Evolutionary conservation across 1,284 basidiomycete species (phyloP).

Genomic region (Papiliotrema laurentii): DNA sequence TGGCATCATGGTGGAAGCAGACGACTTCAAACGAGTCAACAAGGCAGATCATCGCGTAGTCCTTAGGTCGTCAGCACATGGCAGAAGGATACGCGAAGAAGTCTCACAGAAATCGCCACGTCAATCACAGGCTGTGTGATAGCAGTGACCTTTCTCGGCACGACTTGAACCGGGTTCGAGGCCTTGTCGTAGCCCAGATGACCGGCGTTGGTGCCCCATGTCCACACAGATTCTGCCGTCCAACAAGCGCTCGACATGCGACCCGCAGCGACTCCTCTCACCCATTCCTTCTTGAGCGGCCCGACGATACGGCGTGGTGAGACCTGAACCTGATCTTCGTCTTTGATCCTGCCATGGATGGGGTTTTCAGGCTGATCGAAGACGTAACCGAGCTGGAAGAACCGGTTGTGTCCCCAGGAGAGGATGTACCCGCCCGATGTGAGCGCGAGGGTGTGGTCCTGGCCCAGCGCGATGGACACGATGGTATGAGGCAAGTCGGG

Average conservation of each 20-base stretch:
- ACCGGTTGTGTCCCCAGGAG: conserved; percentile 87
- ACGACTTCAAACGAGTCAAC: conserved; percentile 71
- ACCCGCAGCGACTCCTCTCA: conserved; percentile 80
- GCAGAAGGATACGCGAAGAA: conserved; percentile 1
- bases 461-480: conserved; percentile 71
- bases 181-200: conserved; percentile 80
- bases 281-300: conserved; percentile 70
- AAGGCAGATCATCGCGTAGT: conserved; percentile 76
- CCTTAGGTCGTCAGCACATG: conserved; percentile 52
- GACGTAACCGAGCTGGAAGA: conserved; percentile 81
- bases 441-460: conserved; percentile 88
- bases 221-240: conserved; percentile 77
- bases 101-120: conserved; percentile 65
- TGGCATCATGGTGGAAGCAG: conserved; percentile 72
- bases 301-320: conserved; percentile 72
- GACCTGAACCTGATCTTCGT: conserved; percentile 63
- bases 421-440: conserved; percentile 75
- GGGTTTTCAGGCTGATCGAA: conserved; percentile 57
- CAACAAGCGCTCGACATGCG: conserved; percentile 86
- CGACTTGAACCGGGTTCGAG: conserved; percentile 70
- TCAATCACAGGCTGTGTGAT: conserved; percentile 65
- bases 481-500: conserved; percentile 58
- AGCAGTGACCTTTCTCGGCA: conserved; percentile 78
- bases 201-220: conserved; percentile 93
- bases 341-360: conserved; percentile 18